Evolutionary conservation across 345 rosid species (phyloP).

Genomic region (Pelargonium nanum): DNA sequence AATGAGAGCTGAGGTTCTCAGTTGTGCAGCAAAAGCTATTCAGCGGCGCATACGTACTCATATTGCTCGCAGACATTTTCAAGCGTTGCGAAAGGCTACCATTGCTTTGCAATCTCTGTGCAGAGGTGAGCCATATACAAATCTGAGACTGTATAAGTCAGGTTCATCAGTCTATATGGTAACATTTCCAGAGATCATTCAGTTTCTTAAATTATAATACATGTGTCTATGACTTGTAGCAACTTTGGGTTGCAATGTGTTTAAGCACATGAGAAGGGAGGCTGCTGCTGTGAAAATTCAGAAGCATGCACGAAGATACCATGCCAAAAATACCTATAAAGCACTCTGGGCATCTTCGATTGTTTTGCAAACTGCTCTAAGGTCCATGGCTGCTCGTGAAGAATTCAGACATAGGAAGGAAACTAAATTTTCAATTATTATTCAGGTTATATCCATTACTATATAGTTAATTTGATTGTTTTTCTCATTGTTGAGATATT

Average conservation of each 20-base stretch:
- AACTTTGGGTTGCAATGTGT: constrained; percentile 16
- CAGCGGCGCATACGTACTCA: constrained; percentile 74
- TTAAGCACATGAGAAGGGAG: constrained; percentile 12
- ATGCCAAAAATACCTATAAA: constrained; percentile 10
- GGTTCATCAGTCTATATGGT: background rate
- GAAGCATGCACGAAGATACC: constrained; percentile 13
- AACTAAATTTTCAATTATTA: constrained; percentile 13
- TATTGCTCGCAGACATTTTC: constrained; percentile 55
- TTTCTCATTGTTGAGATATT: too few relatives aligned
- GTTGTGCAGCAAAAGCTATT: constrained; percentile 68
- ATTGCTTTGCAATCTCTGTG: constrained; percentile 19
- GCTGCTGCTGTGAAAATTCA: constrained; percentile 18
- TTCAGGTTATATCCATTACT: constrained; percentile 14
- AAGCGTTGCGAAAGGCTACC: constrained; percentile 53
- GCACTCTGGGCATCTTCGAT: constrained; percentile 13
- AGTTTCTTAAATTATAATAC: background rate
- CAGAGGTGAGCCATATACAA: constrained; percentile 11
- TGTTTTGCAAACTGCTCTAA: constrained; percentile 16
- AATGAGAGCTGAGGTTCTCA: constrained; percentile 71
- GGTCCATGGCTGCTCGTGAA: constrained; percentile 17
- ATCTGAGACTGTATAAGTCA: background rate
- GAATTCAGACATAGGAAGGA: constrained; percentile 14
- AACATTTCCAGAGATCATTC: background rate
- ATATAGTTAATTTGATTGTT: background rate
- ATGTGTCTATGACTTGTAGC: constrained; percentile 11